Evolutionary conservation across 495 filamentous ascomycete genomes (phyloP).

Genomic region (Letharia lupina): DNA sequence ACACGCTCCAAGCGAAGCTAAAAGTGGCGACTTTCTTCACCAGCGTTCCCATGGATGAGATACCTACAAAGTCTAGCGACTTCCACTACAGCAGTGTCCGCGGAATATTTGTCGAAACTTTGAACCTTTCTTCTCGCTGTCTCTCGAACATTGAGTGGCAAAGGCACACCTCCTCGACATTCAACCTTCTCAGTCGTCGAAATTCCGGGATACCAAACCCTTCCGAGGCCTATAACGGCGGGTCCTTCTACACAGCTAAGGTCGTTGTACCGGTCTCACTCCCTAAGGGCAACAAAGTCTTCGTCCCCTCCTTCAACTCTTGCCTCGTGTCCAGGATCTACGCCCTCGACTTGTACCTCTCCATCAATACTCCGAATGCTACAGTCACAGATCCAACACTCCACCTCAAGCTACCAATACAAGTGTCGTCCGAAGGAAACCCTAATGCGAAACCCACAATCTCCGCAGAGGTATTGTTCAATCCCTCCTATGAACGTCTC

Average conservation of each 20-base stretch:
- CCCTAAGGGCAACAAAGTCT: slow-evolving; percentile 55
- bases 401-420: slow-evolving; percentile 65
- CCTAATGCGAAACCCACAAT: slow-evolving; percentile 16
- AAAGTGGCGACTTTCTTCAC: slow-evolving; percentile 68
- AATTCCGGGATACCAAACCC: slow-evolving; percentile 46
- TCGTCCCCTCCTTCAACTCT: slow-evolving; percentile 81
- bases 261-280: slow-evolving; percentile 68
- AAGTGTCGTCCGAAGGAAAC: slow-evolving; percentile 45
- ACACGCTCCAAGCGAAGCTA: slow-evolving; percentile 59
- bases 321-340: slow-evolving; percentile 80
- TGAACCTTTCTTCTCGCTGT: slow-evolving; percentile 56
- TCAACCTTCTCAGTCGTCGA: slow-evolving; percentile 35
- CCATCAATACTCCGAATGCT: slow-evolving; percentile 50
- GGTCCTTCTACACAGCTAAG: slow-evolving; percentile 55
- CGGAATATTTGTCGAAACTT: slow-evolving; percentile 56
- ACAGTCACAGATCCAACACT: slow-evolving; percentile 47
- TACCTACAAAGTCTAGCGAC: slow-evolving; percentile 40
- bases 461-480: slow-evolving; percentile 5
- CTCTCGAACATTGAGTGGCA: slow-evolving; percentile 61
- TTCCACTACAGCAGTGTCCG: slow-evolving; percentile 40
- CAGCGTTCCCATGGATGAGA: slow-evolving; percentile 48
- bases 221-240: slow-evolving; percentile 36
- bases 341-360: slow-evolving; percentile 57
- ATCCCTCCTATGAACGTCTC: not conserved
- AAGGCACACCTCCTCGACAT: slow-evolving; percentile 34